Evolutionary conservation across 2,329 filamentous ascomycete species (phyloP), one percentile per base, ranked within the genome.

Genomic region (Hawksworthiomyces lignivorus): DNA sequence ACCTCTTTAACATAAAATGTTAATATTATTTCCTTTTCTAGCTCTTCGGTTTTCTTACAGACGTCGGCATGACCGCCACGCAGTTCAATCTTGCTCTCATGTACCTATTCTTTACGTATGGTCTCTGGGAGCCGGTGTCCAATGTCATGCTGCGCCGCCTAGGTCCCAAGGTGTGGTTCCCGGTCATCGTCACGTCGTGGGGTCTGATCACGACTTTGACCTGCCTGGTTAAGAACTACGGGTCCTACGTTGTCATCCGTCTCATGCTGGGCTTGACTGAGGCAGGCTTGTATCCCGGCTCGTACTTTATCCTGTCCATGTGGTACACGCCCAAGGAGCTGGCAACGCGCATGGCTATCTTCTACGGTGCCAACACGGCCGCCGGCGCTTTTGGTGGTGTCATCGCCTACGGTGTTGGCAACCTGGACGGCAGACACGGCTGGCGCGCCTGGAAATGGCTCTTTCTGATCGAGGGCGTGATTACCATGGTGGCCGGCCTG

Each of bases 281-380:
- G 60, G 81, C n/a, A n/a, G 82, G 82, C 0, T 63, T 86, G 1
- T 85, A 86, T 50, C 82, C 82, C 0, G 82, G 82, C 0, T 61
- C 83, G 45, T 59, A 69, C 20, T 47, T 48, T 28, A 45, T 50
- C 36, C 41, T 52, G 26, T 48, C 47, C 15, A 38, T 44, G 20
- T 52, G 47, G 48, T 52, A 53, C 36, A 48, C 46, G 36, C 45
- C 43, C 9, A 38, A 26, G 4, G 51, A 53, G 36, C 38, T 53
- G 15, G 45, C 47, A 18, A 30, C 46, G 17, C 41, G 48, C 27
- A 46, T 51, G n/a, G 47, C 48, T 40, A 47, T 48, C 41, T 49
- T 52, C 22, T 48, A 48, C 24, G 47, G 48, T 18, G 48, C 48
- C 24, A 51, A 48, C 24, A 43, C 48, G 14, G 44, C 48, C 5